Base-by-base conservation (phyloP, 2,329 filamentous ascomycete species). In the Tympanopsis confertula region DNA sequence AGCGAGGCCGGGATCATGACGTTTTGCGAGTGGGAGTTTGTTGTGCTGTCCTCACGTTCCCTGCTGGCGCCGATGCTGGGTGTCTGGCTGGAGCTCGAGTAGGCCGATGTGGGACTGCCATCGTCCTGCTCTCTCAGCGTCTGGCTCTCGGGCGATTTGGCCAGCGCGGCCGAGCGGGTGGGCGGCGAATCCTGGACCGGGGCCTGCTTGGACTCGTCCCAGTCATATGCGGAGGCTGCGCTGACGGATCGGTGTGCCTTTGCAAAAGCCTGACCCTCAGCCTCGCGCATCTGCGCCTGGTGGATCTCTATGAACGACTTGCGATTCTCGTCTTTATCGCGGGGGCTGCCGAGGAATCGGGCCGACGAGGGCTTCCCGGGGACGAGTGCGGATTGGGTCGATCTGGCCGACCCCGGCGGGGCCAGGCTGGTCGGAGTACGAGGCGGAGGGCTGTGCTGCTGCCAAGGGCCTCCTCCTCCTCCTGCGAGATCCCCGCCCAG, bases 211-310 rank as follows among this genome's bases (percentile, higher is more conserved):
- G 38, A 37, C 33, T 45, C 48, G 41, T 49, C 39, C 49, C 50
- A 54, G 4, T 55, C 48, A 13, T 52, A 49, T 37, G 53, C 45
- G 43, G 57, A 42, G 48, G 54, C 50, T 19, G 42, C 46, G 43
- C 47, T 54, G 30, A 48, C 50, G 35, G 57, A 54, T 22, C 62
- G 57, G 13, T 59, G 50, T 4, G 71, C 71, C 41, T 71, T 63
- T 5, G 71, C 65, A 43, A 80, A 68, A 5, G 72, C 74, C 47
- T 64, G 63, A 2, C 71, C 75, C 50, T 80, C 76, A 4, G 69
- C 73, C 46, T 69, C 58, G 26, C 73, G 66, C 68, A 79, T 77
- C 49, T 78, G 62, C 3, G 72, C 72, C 48, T 67, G 70, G 44
- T 71, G 71, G 14, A 63, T 62, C 50, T 71, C 72, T 39, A 78